Percentiles rank a stretch among this genome's conserved stretches.
These are phyloP conservation scores for Amanita subjunquillea DNA, from an alignment of 768 basidiomycete genomes.

Conservation along the genomic window DNA sequence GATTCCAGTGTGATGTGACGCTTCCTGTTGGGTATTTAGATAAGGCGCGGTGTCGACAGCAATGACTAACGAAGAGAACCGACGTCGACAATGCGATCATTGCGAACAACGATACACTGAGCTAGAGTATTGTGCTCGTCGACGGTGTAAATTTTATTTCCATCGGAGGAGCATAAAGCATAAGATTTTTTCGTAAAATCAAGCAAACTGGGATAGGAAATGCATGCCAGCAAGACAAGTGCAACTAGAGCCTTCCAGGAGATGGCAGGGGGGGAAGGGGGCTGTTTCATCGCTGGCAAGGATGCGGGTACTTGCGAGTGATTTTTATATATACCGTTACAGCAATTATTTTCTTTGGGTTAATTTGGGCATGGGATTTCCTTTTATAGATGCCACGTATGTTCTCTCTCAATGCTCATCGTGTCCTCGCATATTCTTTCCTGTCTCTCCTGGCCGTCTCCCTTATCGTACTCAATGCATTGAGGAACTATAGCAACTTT, in stretches of 20 bases:
- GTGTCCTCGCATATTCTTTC: slow-evolving; percentile 58
- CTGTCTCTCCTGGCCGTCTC: slow-evolving; percentile 62
- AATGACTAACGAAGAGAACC: slow-evolving; percentile 44
- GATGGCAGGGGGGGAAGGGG: not conserved
- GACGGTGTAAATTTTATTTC: slow-evolving; percentile 54
- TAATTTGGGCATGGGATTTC: too few relatives aligned
- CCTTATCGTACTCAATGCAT: slow-evolving; percentile 68
- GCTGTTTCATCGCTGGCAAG: not conserved
- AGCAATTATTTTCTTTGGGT: not conserved
- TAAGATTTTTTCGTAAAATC: slow-evolving; percentile 19
- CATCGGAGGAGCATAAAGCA: slow-evolving; percentile 51
- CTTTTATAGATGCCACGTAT: slow-evolving; percentile 11
- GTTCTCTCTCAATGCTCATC: slow-evolving; percentile 49
- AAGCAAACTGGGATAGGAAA: not conserved
- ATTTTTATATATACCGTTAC: not conserved
- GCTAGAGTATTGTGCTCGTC: slow-evolving; percentile 38
- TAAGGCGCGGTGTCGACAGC: not conserved
- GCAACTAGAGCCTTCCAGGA: not conserved
- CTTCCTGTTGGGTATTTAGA: slow-evolving; percentile 21
- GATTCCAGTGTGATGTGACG: slow-evolving; percentile 11
- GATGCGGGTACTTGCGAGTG: too few relatives aligned
- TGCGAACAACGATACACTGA: slow-evolving; percentile 56
- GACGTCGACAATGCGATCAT: slow-evolving; percentile 36
- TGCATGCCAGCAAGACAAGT: not conserved
- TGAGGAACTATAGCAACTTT: slow-evolving; percentile 81